Evolutionary conservation across 106 monocot genomes (phyloP), one percentile per base, ranked within the genome.

Genomic region (Cymbidium sinense): DNA sequence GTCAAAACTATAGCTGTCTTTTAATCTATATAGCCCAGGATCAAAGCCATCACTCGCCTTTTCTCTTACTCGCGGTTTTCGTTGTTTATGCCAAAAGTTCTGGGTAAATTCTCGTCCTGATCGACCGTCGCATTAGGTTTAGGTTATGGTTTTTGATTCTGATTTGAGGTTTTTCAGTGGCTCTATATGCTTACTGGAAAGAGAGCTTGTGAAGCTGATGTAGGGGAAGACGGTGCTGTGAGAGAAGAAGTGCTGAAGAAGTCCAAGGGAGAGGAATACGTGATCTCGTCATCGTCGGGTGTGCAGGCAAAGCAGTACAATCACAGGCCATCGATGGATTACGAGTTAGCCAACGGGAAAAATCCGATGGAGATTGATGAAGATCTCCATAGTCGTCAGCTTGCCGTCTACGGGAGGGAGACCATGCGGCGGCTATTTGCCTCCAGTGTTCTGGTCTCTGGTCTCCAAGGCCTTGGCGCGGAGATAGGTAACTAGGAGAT

Each of bases 321-420:
- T 34, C 75, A 80, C 77, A 52, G 36, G 61, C 3, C 71, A 31
- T 18, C 37, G 77, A 87, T 86, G 86, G 86, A 88, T 54, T 61
- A 62, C 70, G 81, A 81, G 34, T 50, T 19, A 41, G 74, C 73
- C 27, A 79, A 85, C 43, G 85, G 81, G 37, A 76, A 78, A 54
- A 27, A 20, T 7, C 43, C 64, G 27, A 19, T 82, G 27, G 93
- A 94, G 75, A 94, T 94, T 77, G 93, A 94, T 62, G 94, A 91
- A 86, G 91, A 94, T 65, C 91, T 91, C 33, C 89, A 94, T 74
- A 91, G 91, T 54, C 82, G 94, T 78, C 91, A 95, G 94, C 87
- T 91, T 4, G 94, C 94, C 1, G 91, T 95, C 18, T 95, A 95
- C 35, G 94, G 94, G 1, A 79, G 89, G 41, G 91, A 95, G 87